Evolutionary conservation across 805 yeast species (phyloP).

Genomic region (Hanseniaspora lachancei): DNA sequence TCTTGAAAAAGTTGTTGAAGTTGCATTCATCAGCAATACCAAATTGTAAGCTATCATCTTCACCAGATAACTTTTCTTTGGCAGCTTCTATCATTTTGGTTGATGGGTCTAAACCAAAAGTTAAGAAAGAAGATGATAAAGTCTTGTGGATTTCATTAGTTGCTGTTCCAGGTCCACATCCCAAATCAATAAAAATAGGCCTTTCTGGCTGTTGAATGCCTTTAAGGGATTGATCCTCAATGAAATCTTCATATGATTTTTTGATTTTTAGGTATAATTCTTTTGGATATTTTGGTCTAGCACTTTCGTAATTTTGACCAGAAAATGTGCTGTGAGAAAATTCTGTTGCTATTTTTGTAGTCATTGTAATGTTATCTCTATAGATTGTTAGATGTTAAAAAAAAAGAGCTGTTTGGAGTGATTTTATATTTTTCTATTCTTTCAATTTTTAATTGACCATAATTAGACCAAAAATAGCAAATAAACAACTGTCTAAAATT

Average conservation of each 20-base stretch:
- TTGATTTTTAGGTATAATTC: conserved; percentile 34
- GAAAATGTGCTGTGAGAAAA: conserved; percentile 43
- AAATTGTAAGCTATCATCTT: background rate
- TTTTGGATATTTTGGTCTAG: conserved; percentile 57
- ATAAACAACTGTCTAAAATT: too few species aligned
- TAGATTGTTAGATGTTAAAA: background rate
- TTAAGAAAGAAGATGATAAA: background rate
- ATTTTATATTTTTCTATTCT: too few species aligned
- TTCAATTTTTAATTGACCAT: too few species aligned
- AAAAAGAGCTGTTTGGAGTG: background rate
- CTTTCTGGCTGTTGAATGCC: conserved; percentile 22
- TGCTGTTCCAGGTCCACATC: conserved; percentile 73
- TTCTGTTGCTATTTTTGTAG: conserved; percentile 28
- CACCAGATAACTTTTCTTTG: conserved; percentile 15
- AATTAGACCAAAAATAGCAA: too few species aligned
- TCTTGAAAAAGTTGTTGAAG: conserved; percentile 19
- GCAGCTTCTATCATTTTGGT: conserved; percentile 43
- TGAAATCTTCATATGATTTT: conserved; percentile 28
- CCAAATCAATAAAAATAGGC: conserved; percentile 48
- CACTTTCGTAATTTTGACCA: conserved; percentile 39
- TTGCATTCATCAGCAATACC: conserved; percentile 13
- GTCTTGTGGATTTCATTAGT: conserved; percentile 32
- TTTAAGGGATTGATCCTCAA: background rate
- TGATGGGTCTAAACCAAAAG: conserved; percentile 51
- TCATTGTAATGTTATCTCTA: background rate